These are phyloP conservation scores for Spiraea crenata DNA, from an alignment of 331 rosid genomes.

Conservation along the genomic window DNA sequence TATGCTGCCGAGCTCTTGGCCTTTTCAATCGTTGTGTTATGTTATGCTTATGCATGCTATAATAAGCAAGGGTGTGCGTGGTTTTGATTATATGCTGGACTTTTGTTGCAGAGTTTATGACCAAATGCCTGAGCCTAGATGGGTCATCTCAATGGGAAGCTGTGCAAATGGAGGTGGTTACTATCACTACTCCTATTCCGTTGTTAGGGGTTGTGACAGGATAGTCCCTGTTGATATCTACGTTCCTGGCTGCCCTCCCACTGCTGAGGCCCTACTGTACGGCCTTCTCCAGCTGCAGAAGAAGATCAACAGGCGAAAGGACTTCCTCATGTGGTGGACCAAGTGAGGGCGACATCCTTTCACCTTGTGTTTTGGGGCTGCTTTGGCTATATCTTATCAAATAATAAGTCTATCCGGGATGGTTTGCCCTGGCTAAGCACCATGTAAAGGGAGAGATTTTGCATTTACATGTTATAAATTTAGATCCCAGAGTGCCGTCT, in stretches of 20 bases:
- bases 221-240: conserved; percentile 95
- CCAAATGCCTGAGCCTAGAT: conserved; percentile 99
- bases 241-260: conserved; percentile 98
- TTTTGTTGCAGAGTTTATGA: conserved; percentile 78
- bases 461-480: conserved; percentile 32
- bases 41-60: background rate
- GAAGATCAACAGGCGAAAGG: conserved; percentile 97
- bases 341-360: conserved; percentile 44
- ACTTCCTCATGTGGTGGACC: conserved; percentile 95
- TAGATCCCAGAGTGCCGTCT: conserved; percentile 23
- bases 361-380: conserved; percentile 20
- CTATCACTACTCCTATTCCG: conserved; percentile 95
- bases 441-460: conserved; percentile 40
- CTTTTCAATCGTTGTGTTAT: background rate
- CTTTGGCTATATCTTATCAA: conserved; percentile 32
- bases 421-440: conserved; percentile 42
- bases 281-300: conserved; percentile 98
- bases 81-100: background rate
- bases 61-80: background rate
- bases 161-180: conserved; percentile 99
- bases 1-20: background rate
- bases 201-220: conserved; percentile 94
- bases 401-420: conserved; percentile 42
- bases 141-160: conserved; percentile 99
- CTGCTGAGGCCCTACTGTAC: conserved; percentile 90